Percentiles rank a stretch among this genome's conserved stretches.
Evolutionary conservation across 179 eudicot genomes (phyloP).

Genomic region (Patellifolia procumbens): DNA sequence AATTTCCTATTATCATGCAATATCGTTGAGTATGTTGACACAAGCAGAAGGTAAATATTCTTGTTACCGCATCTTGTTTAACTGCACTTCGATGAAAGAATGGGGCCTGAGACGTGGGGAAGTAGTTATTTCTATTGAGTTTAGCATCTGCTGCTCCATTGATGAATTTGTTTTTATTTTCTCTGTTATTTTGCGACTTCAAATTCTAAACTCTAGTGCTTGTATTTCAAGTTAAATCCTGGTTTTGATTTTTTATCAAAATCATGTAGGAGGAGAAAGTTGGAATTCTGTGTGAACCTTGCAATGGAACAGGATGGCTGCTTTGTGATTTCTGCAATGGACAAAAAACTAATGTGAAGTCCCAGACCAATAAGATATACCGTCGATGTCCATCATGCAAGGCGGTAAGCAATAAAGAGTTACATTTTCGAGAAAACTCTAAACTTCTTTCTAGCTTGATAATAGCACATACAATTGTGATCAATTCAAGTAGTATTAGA

Average conservation of each 20-base stretch:
- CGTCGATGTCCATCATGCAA: constrained; percentile 90
- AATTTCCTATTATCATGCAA: background rate
- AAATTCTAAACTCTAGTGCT: background rate
- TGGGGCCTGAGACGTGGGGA: background rate
- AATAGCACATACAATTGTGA: background rate
- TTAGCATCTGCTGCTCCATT: background rate
- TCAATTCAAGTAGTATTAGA: too few relatives aligned
- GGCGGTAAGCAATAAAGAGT: constrained; percentile 57
- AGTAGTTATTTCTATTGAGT: background rate
- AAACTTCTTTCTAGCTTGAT: background rate
- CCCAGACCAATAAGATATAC: constrained; percentile 65
- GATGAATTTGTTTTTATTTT: background rate
- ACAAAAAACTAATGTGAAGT: constrained; percentile 76
- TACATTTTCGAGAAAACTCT: background rate
- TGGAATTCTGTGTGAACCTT: constrained; percentile 71
- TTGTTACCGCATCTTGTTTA: background rate
- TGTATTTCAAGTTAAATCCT: background rate
- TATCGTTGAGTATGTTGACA: background rate
- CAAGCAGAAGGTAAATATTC: background rate
- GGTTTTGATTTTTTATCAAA: background rate
- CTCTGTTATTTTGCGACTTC: background rate
- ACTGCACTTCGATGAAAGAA: background rate
- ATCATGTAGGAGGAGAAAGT: constrained; percentile 39
- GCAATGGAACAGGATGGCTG: constrained; percentile 81
- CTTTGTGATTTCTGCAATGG: constrained; percentile 88